phyloP scores from a whole-genome alignment of 2,329 filamentous ascomycete species.

The Tolypocladium capitatum region DNA sequence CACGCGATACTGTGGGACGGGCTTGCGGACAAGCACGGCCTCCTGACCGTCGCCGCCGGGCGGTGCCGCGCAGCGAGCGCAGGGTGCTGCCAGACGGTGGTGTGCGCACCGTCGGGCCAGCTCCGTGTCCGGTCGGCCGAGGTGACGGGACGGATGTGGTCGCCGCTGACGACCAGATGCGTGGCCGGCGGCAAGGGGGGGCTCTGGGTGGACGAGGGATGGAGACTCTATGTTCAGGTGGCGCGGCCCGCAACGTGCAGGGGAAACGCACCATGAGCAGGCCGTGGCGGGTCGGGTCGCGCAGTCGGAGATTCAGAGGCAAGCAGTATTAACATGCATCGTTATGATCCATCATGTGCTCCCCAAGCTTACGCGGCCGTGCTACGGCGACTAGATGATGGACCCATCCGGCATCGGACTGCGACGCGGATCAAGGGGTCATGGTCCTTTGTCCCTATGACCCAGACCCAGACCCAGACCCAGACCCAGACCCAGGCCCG shows the following conservation, averaged over 20 bases:
- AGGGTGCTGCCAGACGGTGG: background rate
- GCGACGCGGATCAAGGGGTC: background rate
- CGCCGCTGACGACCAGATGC: background rate
- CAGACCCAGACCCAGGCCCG: no score
- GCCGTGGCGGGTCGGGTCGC: no score
- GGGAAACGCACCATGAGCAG: no score
- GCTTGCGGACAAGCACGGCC: background rate
- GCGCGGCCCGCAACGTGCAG: background rate
- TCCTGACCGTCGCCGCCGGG: background rate
- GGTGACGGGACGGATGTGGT: background rate
- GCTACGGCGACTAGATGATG: background rate
- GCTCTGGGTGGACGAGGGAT: background rate
- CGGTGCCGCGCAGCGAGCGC: background rate
- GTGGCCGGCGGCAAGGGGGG: background rate
- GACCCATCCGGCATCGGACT: background rate
- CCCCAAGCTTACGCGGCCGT: background rate
- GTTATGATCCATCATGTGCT: background rate
- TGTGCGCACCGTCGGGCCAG: background rate
- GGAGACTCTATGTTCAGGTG: constrained; percentile 1
- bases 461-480: background rate
- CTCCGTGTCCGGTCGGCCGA: background rate
- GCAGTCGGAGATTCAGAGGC: background rate
- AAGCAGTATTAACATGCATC: no score
- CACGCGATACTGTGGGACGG: background rate
- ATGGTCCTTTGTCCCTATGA: background rate